These are phyloP conservation scores for Rubroshorea leprosula DNA, from an alignment of 345 rosid species.

Conservation along the genomic window DNA sequence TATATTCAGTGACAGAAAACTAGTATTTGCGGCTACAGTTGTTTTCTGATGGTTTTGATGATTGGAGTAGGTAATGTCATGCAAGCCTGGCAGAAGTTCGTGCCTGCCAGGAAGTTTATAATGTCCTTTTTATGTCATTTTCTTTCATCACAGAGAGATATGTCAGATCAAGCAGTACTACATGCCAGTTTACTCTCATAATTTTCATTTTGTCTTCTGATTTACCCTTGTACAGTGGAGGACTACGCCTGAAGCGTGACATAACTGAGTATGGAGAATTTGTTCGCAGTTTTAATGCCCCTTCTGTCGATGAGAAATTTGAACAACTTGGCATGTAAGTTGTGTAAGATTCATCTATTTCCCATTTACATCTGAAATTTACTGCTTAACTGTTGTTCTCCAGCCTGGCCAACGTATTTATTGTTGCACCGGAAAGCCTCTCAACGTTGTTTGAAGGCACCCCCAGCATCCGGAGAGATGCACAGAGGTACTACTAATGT, in stretches of 20 bases:
- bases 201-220: neutral
- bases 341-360: neutral
- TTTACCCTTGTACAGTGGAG: slow-evolving; percentile 55
- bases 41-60: no score
- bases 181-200: slow-evolving; percentile 14
- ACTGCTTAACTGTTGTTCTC: slow-evolving; percentile 23
- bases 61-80: no score
- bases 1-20: neutral
- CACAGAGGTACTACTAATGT: slow-evolving; percentile 54
- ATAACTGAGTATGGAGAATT: slow-evolving; percentile 86
- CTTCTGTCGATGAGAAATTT: slow-evolving; percentile 91
- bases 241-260: slow-evolving; percentile 92
- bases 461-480: slow-evolving; percentile 88
- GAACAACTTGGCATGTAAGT: slow-evolving; percentile 90
- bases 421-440: slow-evolving; percentile 96
- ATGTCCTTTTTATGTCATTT: no score
- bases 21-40: no score
- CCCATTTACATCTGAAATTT: slow-evolving; percentile 3
- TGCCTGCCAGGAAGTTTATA: no score
- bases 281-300: slow-evolving; percentile 81
- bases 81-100: no score
- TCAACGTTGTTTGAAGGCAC: slow-evolving; percentile 89
- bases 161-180: slow-evolving; percentile 4
- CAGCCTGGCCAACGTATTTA: slow-evolving; percentile 92
- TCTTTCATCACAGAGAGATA: neutral